Conservation (phyloP, 257 asterid species). For the Fraxinus americana region DNA sequence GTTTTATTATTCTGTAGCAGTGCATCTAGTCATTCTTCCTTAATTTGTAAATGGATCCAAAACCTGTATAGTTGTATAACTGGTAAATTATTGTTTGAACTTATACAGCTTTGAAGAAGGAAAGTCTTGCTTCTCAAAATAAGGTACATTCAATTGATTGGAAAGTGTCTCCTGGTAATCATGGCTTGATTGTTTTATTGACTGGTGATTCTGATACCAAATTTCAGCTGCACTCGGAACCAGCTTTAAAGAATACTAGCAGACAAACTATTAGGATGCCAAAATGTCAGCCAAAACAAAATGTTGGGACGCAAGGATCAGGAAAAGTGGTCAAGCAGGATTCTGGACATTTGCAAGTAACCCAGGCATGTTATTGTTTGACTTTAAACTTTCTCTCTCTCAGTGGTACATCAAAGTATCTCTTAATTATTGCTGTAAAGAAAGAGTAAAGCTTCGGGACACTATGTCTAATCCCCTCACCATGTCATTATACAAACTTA, state of each 20-base stretch:
- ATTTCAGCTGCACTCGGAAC: constrained; percentile 49
- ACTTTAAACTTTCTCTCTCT: constrained; percentile 12
- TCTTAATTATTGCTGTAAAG: neutral
- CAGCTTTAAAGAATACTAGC: constrained; percentile 48
- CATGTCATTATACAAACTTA: constrained; percentile 8
- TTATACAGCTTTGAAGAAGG: constrained; percentile 59
- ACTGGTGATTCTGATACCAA: constrained; percentile 24
- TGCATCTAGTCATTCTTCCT: neutral
- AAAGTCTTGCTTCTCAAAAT: constrained; percentile 38
- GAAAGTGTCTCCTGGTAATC: constrained; percentile 4
- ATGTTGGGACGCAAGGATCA: constrained; percentile 46
- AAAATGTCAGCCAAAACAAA: constrained; percentile 60
- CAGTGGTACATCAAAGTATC: neutral
- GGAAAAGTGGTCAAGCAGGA: constrained; percentile 53
- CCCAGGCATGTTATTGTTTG: constrained; percentile 37
- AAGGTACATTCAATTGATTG: constrained; percentile 42
- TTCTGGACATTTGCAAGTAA: constrained; percentile 47
- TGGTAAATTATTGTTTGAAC: constrained; percentile 16
- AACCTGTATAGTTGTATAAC: constrained; percentile 8
- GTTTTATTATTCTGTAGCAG: neutral
- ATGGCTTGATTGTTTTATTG: constrained; percentile 11
- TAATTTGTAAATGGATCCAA: constrained; percentile 14
- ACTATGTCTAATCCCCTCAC: neutral
- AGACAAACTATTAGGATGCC: constrained; percentile 42
- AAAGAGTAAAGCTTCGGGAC: neutral